Evolutionary conservation across 139 green algal species (phyloP).

Genomic region (Deuterostichococcus epilithicus): DNA sequence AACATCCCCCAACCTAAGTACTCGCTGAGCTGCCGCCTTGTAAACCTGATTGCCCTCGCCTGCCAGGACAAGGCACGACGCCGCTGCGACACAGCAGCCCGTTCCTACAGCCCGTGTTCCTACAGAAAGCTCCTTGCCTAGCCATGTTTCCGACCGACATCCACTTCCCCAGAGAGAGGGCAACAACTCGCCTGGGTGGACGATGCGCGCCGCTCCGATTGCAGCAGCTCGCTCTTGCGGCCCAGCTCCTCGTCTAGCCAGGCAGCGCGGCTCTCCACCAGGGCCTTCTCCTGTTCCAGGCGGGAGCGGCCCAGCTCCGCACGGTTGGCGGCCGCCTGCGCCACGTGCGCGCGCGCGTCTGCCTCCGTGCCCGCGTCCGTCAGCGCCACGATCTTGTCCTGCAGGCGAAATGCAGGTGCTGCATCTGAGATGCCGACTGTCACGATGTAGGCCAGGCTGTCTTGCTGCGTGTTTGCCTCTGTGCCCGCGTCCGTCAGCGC

Average conservation of each 20-base stretch:
- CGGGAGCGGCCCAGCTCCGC: conserved; percentile 14
- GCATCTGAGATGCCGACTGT: too few species aligned
- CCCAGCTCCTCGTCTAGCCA: conserved; percentile 45
- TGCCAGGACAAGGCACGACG: too few species aligned
- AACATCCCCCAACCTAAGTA: too few species aligned
- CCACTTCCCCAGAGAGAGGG: not conserved
- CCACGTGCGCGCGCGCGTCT: conserved; percentile 31
- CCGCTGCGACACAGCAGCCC: too few species aligned
- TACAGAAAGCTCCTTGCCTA: too few species aligned
- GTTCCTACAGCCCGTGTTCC: too few species aligned
- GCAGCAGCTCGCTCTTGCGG: conserved; percentile 29
- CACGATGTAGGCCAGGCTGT: too few species aligned
- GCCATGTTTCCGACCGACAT: too few species aligned
- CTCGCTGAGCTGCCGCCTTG: too few species aligned
- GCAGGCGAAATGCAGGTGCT: not conserved
- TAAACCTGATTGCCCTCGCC: too few species aligned
- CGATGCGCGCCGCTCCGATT: conserved; percentile 32
- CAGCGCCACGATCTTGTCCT: conserved; percentile 29
- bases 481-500: conserved; percentile 25
- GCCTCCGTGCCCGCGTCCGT: conserved; percentile 25
- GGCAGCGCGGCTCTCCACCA: conserved; percentile 37
- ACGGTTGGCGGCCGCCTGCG: conserved; percentile 24
- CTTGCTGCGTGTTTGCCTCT: conserved; percentile 27
- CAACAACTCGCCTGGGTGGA: conserved; percentile 7
- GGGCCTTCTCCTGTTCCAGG: conserved; percentile 47